phyloP scores from a whole-genome alignment of 2,329 filamentous ascomycete genomes.

The Sporothrix humicola region DNA sequence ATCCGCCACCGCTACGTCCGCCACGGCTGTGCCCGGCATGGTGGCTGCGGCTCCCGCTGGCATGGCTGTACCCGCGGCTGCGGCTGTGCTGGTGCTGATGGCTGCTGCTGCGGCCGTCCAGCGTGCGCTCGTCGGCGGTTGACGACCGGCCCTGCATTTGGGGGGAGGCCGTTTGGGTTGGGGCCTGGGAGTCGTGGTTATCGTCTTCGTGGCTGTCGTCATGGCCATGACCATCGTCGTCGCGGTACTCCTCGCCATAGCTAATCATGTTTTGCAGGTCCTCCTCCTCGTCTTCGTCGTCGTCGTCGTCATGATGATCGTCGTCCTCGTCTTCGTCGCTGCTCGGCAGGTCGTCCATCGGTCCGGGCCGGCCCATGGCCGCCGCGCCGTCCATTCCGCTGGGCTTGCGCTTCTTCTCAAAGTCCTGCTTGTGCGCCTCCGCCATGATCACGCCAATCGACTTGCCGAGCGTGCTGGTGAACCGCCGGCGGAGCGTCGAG shows the following conservation, averaged over 20 bases:
- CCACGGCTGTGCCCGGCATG: not conserved
- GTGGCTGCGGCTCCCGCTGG: not conserved
- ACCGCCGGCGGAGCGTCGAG: slow-evolving; percentile 43
- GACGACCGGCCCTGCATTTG: not conserved
- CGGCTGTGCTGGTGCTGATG: not conserved
- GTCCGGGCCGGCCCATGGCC: slow-evolving; percentile 21
- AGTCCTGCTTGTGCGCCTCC: slow-evolving; percentile 87
- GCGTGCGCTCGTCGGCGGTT: not conserved
- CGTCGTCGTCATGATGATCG: slow-evolving; percentile 27
- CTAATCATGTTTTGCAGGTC: slow-evolving; percentile 35
- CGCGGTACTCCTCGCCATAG: slow-evolving; percentile 20
- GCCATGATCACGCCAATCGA: slow-evolving; percentile 69
- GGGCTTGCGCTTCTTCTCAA: slow-evolving; percentile 74
- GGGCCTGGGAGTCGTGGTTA: not conserved
- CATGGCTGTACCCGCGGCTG: not conserved
- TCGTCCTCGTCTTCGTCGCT: slow-evolving; percentile 36
- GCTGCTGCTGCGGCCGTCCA: not conserved
- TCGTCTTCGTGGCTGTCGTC: not conserved
- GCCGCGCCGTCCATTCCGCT: slow-evolving; percentile 1
- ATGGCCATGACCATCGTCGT: not conserved
- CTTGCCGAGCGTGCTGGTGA: slow-evolving; percentile 44
- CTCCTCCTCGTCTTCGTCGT: slow-evolving; percentile 22
- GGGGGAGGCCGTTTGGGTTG: not conserved
- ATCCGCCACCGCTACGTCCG: not conserved
- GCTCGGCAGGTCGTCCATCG: slow-evolving; percentile 32